phyloP scores from a whole-genome alignment of 805 yeast species.

The Metschnikowia bowlesiae region DNA sequence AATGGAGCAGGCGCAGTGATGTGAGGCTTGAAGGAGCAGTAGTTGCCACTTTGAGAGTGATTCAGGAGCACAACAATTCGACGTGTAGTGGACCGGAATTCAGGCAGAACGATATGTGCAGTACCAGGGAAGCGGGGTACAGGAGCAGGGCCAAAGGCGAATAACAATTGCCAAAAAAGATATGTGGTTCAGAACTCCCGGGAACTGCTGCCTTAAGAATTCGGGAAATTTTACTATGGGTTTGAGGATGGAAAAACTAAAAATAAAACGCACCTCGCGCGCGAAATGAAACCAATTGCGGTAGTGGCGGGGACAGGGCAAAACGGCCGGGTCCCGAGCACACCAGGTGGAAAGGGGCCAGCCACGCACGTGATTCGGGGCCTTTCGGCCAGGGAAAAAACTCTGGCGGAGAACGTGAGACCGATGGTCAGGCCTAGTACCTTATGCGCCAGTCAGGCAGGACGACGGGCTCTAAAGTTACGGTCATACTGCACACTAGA shows the following conservation, averaged over 20 bases:
- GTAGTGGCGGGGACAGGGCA: not conserved
- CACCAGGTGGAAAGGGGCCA: not conserved
- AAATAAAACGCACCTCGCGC: not conserved
- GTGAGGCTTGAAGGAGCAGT: not conserved
- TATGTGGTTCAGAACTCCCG: not conserved
- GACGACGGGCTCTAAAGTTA: too few relatives aligned
- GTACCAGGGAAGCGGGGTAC: not conserved
- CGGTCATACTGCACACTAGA: too few relatives aligned
- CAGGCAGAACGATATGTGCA: not conserved
- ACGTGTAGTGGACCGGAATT: not conserved
- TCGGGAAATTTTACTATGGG: not conserved
- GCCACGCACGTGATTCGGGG: not conserved
- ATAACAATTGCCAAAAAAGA: not conserved
- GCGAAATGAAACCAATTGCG: conserved; percentile 1
- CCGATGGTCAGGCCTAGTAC: too few relatives aligned
- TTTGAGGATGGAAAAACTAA: conserved; percentile 1
- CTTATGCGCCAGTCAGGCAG: too few relatives aligned
- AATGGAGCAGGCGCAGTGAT: not conserved
- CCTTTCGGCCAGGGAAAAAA: not conserved
- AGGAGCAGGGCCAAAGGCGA: not conserved
- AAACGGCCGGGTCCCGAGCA: not conserved
- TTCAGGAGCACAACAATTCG: not conserved
- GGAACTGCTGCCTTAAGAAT: not conserved
- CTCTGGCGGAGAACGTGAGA: not conserved
- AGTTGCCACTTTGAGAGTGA: not conserved